Percentiles rank a stretch among this genome's conserved stretches.
Evolutionary conservation across 768 basidiomycete genomes (phyloP).

Genomic region (Collybia mongolica): DNA sequence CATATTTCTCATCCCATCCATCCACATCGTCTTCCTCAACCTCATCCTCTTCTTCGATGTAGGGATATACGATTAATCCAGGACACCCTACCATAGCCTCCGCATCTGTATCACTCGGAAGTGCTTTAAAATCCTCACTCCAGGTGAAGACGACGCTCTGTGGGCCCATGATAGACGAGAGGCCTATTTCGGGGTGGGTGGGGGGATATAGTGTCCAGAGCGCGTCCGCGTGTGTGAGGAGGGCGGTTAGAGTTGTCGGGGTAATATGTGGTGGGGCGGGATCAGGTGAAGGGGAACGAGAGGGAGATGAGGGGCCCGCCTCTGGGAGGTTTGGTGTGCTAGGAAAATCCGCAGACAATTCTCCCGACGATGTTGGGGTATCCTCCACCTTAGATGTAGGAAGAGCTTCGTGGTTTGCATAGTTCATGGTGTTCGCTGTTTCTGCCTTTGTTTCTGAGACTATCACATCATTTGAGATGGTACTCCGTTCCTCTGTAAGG

Average conservation of each 20-base stretch:
- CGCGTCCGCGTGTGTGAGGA: slow-evolving; percentile 57
- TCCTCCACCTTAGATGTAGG: background rate
- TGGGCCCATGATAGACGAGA: slow-evolving; percentile 71
- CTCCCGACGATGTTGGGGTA: background rate
- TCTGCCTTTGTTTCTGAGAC: background rate
- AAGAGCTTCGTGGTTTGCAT: background rate
- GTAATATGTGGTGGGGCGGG: slow-evolving; percentile 1
- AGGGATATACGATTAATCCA: slow-evolving; percentile 56
- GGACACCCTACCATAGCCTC: slow-evolving; percentile 58
- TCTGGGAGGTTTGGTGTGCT: no score
- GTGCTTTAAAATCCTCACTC: slow-evolving; percentile 44
- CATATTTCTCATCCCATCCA: slow-evolving; percentile 17
- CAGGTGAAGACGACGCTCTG: slow-evolving; percentile 78
- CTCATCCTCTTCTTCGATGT: slow-evolving; percentile 29
- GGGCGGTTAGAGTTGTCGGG: slow-evolving; percentile 36
- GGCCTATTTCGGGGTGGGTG: slow-evolving; percentile 47
- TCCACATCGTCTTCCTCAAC: slow-evolving; percentile 19
- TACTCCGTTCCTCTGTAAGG: no score
- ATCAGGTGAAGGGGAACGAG: background rate
- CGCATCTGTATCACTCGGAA: slow-evolving; percentile 54
- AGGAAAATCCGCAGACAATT: no score
- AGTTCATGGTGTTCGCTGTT: background rate
- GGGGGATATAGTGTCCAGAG: slow-evolving; percentile 63
- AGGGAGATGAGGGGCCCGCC: background rate
- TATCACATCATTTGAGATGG: background rate